Evolutionary conservation across 805 yeast genomes (phyloP), one percentile per base, ranked within the genome.

Genomic region (Kuraishia floccosa): DNA sequence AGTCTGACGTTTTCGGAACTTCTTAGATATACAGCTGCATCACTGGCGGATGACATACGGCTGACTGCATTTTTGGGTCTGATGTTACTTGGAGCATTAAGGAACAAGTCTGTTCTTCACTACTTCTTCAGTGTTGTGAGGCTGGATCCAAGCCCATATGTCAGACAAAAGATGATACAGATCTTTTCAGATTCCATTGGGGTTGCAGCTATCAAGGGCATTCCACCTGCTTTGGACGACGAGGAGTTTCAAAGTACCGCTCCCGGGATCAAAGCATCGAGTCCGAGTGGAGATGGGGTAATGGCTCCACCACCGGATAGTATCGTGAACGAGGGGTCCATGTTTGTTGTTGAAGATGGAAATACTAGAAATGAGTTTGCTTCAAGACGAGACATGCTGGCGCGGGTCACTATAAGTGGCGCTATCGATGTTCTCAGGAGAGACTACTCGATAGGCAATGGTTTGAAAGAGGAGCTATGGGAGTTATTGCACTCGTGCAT

Each of bases 51-150:
- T 15, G 76, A 72, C 15, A 64, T 83, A 1, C 54, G 94, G 25
- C 43, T 79, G 7, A 65, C 67, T 17, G 87, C 95, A 0, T 76
- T 83, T 46, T 67, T 70, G 34, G 81, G 85, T 0, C 45, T 91
- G 19, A 56, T 91, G 31, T 42, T 67, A 4, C 55, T 83, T 28
- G 96, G 96, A 14, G 96, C 91, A 1, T 51, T 87, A 39, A 76
- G 75, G 36, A 82, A 83, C 42, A 50, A 60, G 10, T 58, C 61
- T 19, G 59, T 86, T 3, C 46, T 86, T 38, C 56, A 64, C 13
- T 82, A 82, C 42, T 71, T 76, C 36, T 72, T 83, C 40, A 60
- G 70, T 18, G 52, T 71, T 0, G 48, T 75, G 30, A 59, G 73
- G 17, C 56, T 77, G 22, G 87, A 79, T 24, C 56, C 61, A 2